A percentile compares a stretch with the other conserved stretches of the same genome.
phyloP scores from a whole-genome alignment of 1,139 yeast genomes.

The Torulaspora pretoriensis region DNA sequence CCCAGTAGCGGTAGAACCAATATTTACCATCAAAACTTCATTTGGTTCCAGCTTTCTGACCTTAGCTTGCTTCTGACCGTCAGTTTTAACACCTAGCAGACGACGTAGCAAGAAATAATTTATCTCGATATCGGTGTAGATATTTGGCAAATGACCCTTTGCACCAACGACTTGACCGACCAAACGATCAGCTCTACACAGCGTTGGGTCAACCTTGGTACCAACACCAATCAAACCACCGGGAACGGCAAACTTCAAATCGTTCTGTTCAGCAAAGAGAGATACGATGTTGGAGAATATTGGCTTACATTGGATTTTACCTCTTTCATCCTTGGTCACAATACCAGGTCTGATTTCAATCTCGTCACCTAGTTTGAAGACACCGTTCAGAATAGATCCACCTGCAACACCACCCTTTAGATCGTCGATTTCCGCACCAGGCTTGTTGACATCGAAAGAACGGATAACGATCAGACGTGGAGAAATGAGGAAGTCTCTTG shows the following conservation, averaged over 20 bases:
- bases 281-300: conserved; percentile 92
- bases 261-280: conserved; percentile 95
- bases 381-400: conserved; percentile 96
- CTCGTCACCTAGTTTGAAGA: conserved; percentile 94
- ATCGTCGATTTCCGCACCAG: conserved; percentile 96
- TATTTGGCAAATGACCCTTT: conserved; percentile 90
- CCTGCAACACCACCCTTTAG: conserved; percentile 99
- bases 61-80: conserved; percentile 95
- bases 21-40: conserved; percentile 97
- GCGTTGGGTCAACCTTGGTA: conserved; percentile 96
- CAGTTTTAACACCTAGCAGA: conserved; percentile 96
- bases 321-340: conserved; percentile 89
- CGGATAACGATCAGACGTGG: conserved; percentile 96
- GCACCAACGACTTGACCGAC: conserved; percentile 99
- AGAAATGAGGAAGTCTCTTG: conserved; percentile 88
- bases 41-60: conserved; percentile 91
- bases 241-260: conserved; percentile 97
- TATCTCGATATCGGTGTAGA: conserved; percentile 95
- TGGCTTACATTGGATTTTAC: conserved; percentile 92
- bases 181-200: conserved; percentile 98
- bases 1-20: conserved; percentile 99
- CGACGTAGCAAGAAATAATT: conserved; percentile 96
- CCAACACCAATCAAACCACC: conserved; percentile 99
- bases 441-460: conserved; percentile 97
- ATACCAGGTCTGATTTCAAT: conserved; percentile 99